Conservation (phyloP, 306 rosid genomes). For the Hylodesmum podocarpum region DNA sequence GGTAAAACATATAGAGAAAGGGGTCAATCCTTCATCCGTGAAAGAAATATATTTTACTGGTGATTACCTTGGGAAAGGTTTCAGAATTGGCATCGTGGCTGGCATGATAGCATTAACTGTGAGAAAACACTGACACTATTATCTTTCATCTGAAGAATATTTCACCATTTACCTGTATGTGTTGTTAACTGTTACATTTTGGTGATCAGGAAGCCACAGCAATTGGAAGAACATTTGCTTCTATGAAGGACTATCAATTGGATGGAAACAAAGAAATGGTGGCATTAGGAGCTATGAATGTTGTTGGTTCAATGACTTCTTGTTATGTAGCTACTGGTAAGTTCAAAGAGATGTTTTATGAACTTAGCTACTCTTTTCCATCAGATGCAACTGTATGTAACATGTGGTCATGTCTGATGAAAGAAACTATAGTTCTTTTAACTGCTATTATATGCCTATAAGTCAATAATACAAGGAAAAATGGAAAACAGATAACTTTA, state of each 20-base stretch:
- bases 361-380: neutral
- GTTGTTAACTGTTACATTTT: neutral
- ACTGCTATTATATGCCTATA: neutral
- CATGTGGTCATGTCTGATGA: neutral
- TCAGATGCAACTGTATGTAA: neutral
- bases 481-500: neutral
- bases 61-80: conserved; percentile 69
- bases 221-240: conserved; percentile 96
- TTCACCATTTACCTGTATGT: conserved; percentile 23
- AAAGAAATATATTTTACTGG: conserved; percentile 74
- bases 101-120: conserved; percentile 93
- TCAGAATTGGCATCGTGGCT: conserved; percentile 79
- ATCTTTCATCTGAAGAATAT: neutral
- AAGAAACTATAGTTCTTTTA: neutral
- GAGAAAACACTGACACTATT: conserved; percentile 35
- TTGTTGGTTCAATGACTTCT: conserved; percentile 92
- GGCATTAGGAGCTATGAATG: conserved; percentile 91
- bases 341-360: conserved; percentile 15
- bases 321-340: conserved; percentile 96
- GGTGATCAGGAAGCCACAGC: conserved; percentile 88
- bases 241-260: conserved; percentile 91
- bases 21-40: conserved; percentile 85
- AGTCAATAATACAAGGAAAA: neutral
- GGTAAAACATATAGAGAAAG: conserved; percentile 80
- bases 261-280: conserved; percentile 99